A percentile compares a stretch with the other conserved stretches of the same genome.
These are phyloP conservation scores for Brasenia schreberi DNA, from an alignment of 164 flowering plant species.

Conservation along the genomic window DNA sequence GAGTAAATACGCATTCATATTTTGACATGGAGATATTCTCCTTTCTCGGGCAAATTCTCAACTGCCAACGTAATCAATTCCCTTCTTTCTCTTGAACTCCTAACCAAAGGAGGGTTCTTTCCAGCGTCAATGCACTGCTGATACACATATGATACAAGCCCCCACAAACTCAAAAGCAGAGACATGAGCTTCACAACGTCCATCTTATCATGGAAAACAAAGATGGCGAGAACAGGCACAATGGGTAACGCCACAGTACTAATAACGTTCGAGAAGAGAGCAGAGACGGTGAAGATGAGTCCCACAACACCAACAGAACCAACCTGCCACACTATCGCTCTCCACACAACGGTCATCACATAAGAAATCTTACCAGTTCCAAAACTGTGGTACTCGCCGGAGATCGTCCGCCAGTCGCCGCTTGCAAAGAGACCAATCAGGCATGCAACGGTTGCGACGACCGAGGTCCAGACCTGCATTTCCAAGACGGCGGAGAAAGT, in stretches of 20 bases:
- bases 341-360: constrained; percentile 19
- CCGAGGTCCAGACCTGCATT: constrained; percentile 15
- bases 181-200: constrained; percentile 24
- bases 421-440: constrained; percentile 19
- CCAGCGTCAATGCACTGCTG: constrained; percentile 20
- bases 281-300: constrained; percentile 15
- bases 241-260: constrained; percentile 17
- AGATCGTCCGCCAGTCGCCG: constrained; percentile 20
- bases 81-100: background rate
- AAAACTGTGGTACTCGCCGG: constrained; percentile 14
- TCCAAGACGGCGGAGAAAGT: constrained; percentile 10
- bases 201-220: constrained; percentile 21
- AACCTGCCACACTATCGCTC: constrained; percentile 16
- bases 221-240: constrained; percentile 15
- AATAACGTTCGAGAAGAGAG: constrained; percentile 24
- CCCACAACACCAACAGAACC: constrained; percentile 15
- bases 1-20: no score
- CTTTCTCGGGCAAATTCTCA: background rate
- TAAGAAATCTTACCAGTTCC: constrained; percentile 13
- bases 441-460: constrained; percentile 13
- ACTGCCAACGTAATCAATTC: background rate
- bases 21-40: background rate
- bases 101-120: background rate
- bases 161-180: constrained; percentile 22
- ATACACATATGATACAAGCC: constrained; percentile 16